Evolutionary conservation across 352 stramenopile species (phyloP), one percentile per base, ranked within the genome.

Genomic region (Globisporangium okanoganense): DNA sequence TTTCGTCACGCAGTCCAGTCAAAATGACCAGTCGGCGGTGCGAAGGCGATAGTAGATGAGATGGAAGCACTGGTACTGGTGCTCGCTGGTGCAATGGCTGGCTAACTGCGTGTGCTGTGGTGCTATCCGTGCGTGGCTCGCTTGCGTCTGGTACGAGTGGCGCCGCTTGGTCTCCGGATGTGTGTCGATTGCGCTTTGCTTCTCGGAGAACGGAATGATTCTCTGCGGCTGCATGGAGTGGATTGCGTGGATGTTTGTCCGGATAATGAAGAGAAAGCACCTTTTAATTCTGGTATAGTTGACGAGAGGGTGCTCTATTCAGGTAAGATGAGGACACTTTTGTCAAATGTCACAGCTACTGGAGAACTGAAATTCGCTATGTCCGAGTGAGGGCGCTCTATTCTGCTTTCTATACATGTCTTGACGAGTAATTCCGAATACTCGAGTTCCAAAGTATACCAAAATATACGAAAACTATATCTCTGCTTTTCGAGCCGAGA

Each of bases 121-220:
- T 9, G 2, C n/a, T n/a, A n/a, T n/a, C n/a, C n/a, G n/a, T 43
- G 40, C 40, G 14, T 45, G n/a, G 40, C 14, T 22, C 16, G 9
- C 16, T 22, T 43, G 13, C 13, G 35, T 41, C 35, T 43, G 36
- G n/a, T 43, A 22, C 44, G 14, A 9, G 4, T 31, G 24, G 13
- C 45, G 45, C 45, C 45, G 45, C 45, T 52, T 52, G 45, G 24
- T 52, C 44, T 20, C 7, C 22, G 31, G 3, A 10, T 10, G 25
- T 51, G 45, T 29, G 45, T 52, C 24, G 45, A 33, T 52, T 51
- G 36, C 36, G 41, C 20, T 8, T 6, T 29, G n/a, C n/a, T 12
- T 31, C 14, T 24, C 25, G 13, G 45, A 52, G 45, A 52, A 49
- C 43, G 24, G 45, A 52, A 52, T 52, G 24, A 36, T 52, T 35